Evolutionary conservation across 2,329 filamentous ascomycete species (phyloP), one percentile per base, ranked within the genome.

Genomic region (Sphaerostilbella broomeana): DNA sequence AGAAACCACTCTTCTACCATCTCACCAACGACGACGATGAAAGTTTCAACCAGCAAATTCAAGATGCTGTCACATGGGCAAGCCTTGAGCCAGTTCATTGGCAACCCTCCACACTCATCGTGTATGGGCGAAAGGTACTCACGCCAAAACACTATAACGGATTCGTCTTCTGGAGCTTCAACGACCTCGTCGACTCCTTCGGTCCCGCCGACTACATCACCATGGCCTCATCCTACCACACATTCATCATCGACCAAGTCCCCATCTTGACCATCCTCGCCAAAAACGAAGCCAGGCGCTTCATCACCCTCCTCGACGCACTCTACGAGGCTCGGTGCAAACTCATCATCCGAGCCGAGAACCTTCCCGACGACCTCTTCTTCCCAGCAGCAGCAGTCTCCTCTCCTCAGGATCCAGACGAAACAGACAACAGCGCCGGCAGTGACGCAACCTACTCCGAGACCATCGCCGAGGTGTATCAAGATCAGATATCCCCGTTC

Each of bases 141-240:
- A 70, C 86, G 3, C 77, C 79, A 1, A 67, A 67, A 4, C 72
- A 81, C 25, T 61, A 72, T 46, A 61, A 72, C 18, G 77, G 80
- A 13, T 62, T 74, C 1, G 73, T 78, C 0, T 69, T 70, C 39
- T 87, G 83, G 75, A 72, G 75, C 8, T 92, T 90, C 51, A 53
- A 68, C 11, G 72, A 82, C 24, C 72, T 90, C 2, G 86, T 84
- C 42, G 71, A 72, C 5, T 68, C 69, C 2, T 78, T 88, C 30
- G 86, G 86, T 0, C 84, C 85, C 1, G 86, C 86, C 19, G 86
- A 92, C 63, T 92, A 89, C 61, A 84, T 89, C 39, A 84, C 82
- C 1, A 74, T 92, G 56, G 84, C 85, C 1, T 88, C 84, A 2
- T 83, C 75, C 12, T 90, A 81, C 57, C 84, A 89, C 59, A 89